Evolutionary conservation across 2,329 filamentous ascomycete species (phyloP).

Genomic region (Aspergillus sojae): DNA sequence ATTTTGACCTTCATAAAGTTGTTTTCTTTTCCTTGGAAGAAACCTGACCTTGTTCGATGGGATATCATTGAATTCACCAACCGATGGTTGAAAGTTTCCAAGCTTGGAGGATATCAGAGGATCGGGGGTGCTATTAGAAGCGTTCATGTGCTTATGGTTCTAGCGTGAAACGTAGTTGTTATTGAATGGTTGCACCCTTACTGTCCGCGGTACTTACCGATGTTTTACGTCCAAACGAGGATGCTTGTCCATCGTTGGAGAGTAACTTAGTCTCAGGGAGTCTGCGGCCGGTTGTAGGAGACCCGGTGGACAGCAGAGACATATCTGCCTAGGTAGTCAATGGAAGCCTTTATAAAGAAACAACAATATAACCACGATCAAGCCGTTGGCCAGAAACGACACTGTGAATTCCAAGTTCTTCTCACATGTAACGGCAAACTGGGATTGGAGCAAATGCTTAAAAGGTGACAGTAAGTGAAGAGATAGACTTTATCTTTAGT

Average conservation of each 20-base stretch:
- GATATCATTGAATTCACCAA: constrained; percentile 26
- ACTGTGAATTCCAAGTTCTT: constrained; percentile 26
- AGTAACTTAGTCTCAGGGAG: constrained; percentile 22
- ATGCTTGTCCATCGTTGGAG: constrained; percentile 22
- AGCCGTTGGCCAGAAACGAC: not conserved
- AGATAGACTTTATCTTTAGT: constrained; percentile 16
- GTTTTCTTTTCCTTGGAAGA: constrained; percentile 4
- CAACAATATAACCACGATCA: constrained; percentile 16
- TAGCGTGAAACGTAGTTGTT: constrained; percentile 7
- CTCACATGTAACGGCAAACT: constrained; percentile 28
- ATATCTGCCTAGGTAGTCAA: constrained; percentile 22
- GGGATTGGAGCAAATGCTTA: constrained; percentile 22
- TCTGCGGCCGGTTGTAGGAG: constrained; percentile 29
- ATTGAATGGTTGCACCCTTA: not conserved
- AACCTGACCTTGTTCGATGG: constrained; percentile 42
- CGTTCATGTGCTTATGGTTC: constrained; percentile 29
- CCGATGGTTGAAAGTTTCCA: constrained; percentile 33
- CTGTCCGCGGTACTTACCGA: constrained; percentile 27
- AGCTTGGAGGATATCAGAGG: constrained; percentile 38
- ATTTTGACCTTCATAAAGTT: not conserved
- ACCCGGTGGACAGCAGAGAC: constrained; percentile 30
- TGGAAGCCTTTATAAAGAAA: constrained; percentile 11
- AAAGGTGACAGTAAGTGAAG: constrained; percentile 25
- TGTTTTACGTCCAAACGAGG: constrained; percentile 26
- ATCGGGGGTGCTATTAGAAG: constrained; percentile 31